phyloP scores from a whole-genome alignment of 2,329 filamentous ascomycete genomes.

The Sarocladium kiliense region DNA sequence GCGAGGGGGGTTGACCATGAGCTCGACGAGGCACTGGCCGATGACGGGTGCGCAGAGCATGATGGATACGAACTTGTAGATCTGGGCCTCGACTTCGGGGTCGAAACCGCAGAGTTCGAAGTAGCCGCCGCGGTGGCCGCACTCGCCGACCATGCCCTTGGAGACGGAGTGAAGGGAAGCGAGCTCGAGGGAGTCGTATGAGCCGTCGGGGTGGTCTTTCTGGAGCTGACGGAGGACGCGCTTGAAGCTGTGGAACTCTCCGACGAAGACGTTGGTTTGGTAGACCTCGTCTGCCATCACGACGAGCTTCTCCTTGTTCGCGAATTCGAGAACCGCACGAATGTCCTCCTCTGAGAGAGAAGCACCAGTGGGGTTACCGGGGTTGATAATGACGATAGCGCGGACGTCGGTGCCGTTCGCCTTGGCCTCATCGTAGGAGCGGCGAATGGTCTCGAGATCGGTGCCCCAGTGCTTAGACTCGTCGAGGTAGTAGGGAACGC shows the following conservation, averaged over 20 bases:
- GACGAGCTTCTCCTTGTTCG: slow-evolving; percentile 78
- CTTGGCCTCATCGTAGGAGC: slow-evolving; percentile 69
- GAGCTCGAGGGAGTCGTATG: slow-evolving; percentile 82
- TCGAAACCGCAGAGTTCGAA: slow-evolving; percentile 94
- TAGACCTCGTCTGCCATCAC: slow-evolving; percentile 97
- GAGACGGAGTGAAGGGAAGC: slow-evolving; percentile 89
- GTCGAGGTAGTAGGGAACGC: slow-evolving; percentile 91
- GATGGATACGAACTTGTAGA: slow-evolving; percentile 99
- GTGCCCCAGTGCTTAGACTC: slow-evolving; percentile 86
- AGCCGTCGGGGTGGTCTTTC: slow-evolving; percentile 58
- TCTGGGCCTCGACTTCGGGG: slow-evolving; percentile 77
- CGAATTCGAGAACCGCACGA: slow-evolving; percentile 79
- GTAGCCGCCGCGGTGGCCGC: slow-evolving; percentile 94
- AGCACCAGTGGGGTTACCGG: slow-evolving; percentile 93
- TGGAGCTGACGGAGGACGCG: slow-evolving; percentile 78
- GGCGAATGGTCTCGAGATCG: slow-evolving; percentile 70
- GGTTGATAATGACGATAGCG: slow-evolving; percentile 96
- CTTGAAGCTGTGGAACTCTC: slow-evolving; percentile 96
- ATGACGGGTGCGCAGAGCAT: slow-evolving; percentile 93
- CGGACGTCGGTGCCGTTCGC: slow-evolving; percentile 78
- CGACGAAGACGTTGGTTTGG: slow-evolving; percentile 96
- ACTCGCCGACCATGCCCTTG: slow-evolving; percentile 99
- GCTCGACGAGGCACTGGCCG: slow-evolving; percentile 91
- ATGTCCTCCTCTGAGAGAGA: slow-evolving; percentile 76
- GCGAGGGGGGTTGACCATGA: slow-evolving; percentile 95